Evolutionary conservation across 1,284 basidiomycete species (phyloP), one percentile per base, ranked within the genome.

Genomic region (Phaffia rhodozyma): DNA sequence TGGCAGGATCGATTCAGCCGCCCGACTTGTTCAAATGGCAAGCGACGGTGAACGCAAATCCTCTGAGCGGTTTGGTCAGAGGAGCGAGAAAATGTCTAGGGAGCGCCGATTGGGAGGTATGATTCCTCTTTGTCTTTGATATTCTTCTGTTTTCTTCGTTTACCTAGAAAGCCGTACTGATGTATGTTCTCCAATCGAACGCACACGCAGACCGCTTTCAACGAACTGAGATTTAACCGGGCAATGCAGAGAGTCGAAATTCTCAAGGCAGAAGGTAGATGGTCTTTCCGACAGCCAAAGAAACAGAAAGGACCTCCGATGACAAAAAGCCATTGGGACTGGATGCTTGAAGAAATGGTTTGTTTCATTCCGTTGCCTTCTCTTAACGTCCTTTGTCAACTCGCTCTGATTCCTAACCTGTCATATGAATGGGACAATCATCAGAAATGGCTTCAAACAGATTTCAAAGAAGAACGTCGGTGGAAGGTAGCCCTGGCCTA

Each of bases 211-310:
- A 79, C 89, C 54, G 88, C 87, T 1, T 82, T 86, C 71, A 79
- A 80, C 18, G 91, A 94, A 72, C 72, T 92, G 65, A 80, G 84
- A 65, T 79, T 91, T 55, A 76, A 89, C 43, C 82, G 89, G 25
- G 85, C 89, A 1, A 82, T 96, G 71, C 90, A 93, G 58, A 81
- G 86, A 7, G 86, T 98, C 60, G 92, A 98, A 67, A 76, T 79
- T 57, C 80, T 97, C 68, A 96, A 97, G 75, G 81, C 83, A 21
- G 81, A 82, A 18, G 86, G 86, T 1, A 79, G 83, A 34, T 99
- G 96, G 96, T 89, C 88, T 70, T 90, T 96, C 72, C 80, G 93
- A 56, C 96, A 99, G 71, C 90, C 91, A 1, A 97, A 96, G 78
- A 96, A 94, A 75, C 89, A 93, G 70, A 82, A 89, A 61, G 86